Evolutionary conservation across 305 asterid species (phyloP).

Genomic region (Solanum hybrid): DNA sequence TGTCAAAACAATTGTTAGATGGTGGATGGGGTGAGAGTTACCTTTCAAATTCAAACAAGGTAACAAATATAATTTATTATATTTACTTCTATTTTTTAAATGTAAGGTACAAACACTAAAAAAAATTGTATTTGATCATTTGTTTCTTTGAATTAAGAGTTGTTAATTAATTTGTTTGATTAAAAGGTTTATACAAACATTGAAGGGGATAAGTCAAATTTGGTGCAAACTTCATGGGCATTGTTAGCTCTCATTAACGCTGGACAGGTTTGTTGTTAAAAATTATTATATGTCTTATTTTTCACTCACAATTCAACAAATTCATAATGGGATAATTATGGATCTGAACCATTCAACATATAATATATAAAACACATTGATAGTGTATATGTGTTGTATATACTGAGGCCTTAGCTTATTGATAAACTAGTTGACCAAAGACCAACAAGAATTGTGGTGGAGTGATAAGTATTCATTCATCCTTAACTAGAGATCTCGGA

Average conservation of each 20-base stretch:
- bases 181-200: constrained; percentile 31
- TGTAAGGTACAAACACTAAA: neutral
- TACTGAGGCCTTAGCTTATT: neutral
- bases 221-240: constrained; percentile 60
- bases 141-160: neutral
- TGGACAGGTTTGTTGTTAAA: constrained; percentile 30
- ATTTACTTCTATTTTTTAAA: no score
- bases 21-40: constrained; percentile 78
- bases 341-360: neutral
- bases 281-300: no score
- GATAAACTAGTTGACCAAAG: neutral
- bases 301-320: neutral
- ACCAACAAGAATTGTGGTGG: neutral
- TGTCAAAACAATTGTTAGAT: constrained; percentile 36
- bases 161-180: neutral
- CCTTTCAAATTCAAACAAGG: constrained; percentile 41
- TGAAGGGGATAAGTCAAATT: constrained; percentile 32
- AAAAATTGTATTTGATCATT: neutral
- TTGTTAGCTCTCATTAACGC: constrained; percentile 35
- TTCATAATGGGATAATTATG: neutral
- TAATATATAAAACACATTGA: no score
- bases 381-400: neutral
- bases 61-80: neutral
- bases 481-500: no score
- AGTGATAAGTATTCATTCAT: no score